A percentile compares a stretch with the other conserved stretches of the same genome.
Conservation (phyloP, 192 early-diverging fungal genomes). For the Coemansia aciculifera region DNA sequence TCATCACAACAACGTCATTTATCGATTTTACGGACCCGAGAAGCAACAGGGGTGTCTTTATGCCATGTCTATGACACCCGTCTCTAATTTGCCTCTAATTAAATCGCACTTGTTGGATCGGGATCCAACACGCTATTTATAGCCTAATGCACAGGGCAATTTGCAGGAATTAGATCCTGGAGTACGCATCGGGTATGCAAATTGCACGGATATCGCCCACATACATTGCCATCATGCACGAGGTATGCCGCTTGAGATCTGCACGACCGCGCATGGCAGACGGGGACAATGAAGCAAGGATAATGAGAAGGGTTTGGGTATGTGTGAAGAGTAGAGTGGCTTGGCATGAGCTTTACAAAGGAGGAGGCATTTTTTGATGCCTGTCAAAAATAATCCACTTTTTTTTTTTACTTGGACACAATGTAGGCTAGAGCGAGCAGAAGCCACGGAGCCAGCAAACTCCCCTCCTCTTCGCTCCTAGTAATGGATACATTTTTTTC, state of each 20-base stretch:
- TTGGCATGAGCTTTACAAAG: slow-evolving; percentile 2
- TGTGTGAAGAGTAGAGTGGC: background rate
- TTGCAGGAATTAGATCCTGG: background rate
- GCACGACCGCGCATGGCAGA: background rate
- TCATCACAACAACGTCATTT: background rate
- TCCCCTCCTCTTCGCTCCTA: background rate
- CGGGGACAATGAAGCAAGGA: background rate
- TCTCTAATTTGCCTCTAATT: background rate
- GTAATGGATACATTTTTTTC: slow-evolving; percentile 3
- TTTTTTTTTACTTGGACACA: background rate
- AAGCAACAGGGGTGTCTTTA: background rate
- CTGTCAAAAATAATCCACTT: slow-evolving; percentile 1
- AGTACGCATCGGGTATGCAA: background rate
- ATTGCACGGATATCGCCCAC: slow-evolving; percentile 1
- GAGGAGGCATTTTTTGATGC: background rate
- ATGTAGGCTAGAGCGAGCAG: background rate
- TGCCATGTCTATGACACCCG: background rate
- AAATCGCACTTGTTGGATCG: background rate
- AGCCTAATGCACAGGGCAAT: background rate
- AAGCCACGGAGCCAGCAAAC: background rate
- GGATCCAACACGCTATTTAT: background rate
- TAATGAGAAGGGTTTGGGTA: background rate
- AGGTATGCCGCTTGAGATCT: background rate
- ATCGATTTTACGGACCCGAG: background rate
- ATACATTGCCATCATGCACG: background rate